phyloP scores from a whole-genome alignment of 2,329 filamentous ascomycete species.

The Monosporascus ibericus region DNA sequence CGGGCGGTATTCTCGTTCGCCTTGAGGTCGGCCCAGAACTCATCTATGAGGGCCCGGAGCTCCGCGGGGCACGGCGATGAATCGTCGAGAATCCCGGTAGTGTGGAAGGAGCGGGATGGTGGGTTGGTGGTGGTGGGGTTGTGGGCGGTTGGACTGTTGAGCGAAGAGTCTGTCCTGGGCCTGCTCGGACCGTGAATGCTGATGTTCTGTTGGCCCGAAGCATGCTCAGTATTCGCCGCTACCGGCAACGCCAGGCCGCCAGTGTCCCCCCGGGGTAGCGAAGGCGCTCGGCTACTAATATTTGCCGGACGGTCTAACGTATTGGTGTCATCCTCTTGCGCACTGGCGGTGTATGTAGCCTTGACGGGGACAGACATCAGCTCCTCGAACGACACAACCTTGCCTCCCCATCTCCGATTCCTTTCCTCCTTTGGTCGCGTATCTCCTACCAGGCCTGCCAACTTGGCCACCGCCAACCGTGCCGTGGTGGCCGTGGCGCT shows the following conservation, averaged over 20 bases:
- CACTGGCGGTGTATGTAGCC: background rate
- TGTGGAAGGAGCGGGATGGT: background rate
- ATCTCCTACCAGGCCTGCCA: conserved; percentile 22
- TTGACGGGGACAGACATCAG: conserved; percentile 16
- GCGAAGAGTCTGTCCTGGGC: background rate
- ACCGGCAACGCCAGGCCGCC: too few species aligned
- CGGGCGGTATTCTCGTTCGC: background rate
- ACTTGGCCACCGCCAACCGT: conserved; percentile 23
- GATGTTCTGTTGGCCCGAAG: background rate
- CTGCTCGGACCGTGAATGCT: background rate
- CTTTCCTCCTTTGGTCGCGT: conserved; percentile 20
- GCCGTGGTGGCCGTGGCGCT: conserved; percentile 18
- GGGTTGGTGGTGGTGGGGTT: background rate
- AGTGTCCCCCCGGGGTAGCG: too few species aligned
- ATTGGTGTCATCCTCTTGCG: background rate
- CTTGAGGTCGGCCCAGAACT: background rate
- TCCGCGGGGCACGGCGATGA: background rate
- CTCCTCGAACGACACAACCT: conserved; percentile 30
- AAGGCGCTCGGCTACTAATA: background rate
- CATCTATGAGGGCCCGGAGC: background rate
- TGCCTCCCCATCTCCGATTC: conserved; percentile 30
- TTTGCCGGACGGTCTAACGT: background rate
- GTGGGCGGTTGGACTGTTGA: background rate
- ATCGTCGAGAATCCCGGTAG: background rate
- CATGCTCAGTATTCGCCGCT: background rate